phyloP scores from a whole-genome alignment of 129 eudicot genomes.

The Artemisia annua region DNA sequence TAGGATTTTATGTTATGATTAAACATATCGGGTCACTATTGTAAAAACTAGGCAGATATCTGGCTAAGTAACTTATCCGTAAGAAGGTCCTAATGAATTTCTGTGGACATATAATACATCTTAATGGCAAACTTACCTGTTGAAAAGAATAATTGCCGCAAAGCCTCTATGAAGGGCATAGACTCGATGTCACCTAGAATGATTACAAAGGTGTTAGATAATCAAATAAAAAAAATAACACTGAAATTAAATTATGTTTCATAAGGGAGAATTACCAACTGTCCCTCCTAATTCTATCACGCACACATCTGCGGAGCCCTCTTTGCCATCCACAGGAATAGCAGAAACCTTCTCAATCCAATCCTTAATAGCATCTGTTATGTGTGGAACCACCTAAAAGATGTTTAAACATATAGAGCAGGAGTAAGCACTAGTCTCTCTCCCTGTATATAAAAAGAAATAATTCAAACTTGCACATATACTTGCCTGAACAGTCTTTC shows the following conservation, averaged over 20 bases:
- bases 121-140: slow-evolving; percentile 48
- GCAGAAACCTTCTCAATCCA: slow-evolving; percentile 91
- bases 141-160: slow-evolving; percentile 82
- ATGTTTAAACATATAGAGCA: slow-evolving; percentile 27
- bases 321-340: slow-evolving; percentile 90
- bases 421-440: slow-evolving; percentile 20
- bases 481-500: slow-evolving; percentile 91
- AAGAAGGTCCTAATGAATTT: background rate
- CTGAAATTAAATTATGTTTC: slow-evolving; percentile 9
- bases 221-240: background rate
- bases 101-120: slow-evolving; percentile 2
- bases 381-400: slow-evolving; percentile 91
- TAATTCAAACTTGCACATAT: slow-evolving; percentile 8
- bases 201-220: slow-evolving; percentile 14
- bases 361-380: slow-evolving; percentile 88
- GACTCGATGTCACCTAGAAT: slow-evolving; percentile 94
- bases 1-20: background rate
- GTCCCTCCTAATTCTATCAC: slow-evolving; percentile 98
- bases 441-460: slow-evolving; percentile 9
- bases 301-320: slow-evolving; percentile 96
- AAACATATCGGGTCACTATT: no score
- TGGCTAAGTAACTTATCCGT: no score
- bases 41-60: no score
- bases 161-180: slow-evolving; percentile 99
- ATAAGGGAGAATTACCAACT: slow-evolving; percentile 58